Conservation (phyloP, 2,329 filamentous ascomycete genomes). For the Ophiostoma tasmaniense region DNA sequence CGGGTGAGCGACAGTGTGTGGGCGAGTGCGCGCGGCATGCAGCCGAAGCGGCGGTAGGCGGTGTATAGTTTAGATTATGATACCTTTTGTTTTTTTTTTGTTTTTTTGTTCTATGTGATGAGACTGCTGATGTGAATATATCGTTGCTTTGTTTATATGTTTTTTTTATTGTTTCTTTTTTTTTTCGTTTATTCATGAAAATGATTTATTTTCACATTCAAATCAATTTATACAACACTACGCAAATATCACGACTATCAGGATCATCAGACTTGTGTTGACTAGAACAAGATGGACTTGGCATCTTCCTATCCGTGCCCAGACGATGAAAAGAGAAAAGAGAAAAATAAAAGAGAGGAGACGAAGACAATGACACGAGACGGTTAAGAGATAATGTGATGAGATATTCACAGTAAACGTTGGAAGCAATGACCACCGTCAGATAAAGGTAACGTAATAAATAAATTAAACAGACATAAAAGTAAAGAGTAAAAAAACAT, state of each 20-base stretch:
- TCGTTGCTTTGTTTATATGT: neutral
- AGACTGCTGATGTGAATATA: no score
- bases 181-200: no score
- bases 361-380: no score
- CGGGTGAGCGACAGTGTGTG: conserved; percentile 67
- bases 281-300: no score
- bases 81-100: neutral
- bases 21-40: conserved; percentile 53
- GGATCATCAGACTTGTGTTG: no score
- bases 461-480: conserved; percentile 1
- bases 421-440: no score
- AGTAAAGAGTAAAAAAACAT: conserved; percentile 4
- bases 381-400: no score
- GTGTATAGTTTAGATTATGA: neutral
- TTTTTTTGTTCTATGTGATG: neutral
- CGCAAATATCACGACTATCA: no score
- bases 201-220: no score
- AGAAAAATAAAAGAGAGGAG: neutral
- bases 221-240: no score
- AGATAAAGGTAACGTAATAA: neutral
- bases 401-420: no score
- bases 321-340: neutral
- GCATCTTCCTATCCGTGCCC: no score
- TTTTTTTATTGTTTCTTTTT: neutral
- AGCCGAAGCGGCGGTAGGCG: conserved; percentile 4